These are phyloP conservation scores for Curvularia sp. DNA, from an alignment of 2,329 filamentous ascomycete genomes.

Conservation along the genomic window DNA sequence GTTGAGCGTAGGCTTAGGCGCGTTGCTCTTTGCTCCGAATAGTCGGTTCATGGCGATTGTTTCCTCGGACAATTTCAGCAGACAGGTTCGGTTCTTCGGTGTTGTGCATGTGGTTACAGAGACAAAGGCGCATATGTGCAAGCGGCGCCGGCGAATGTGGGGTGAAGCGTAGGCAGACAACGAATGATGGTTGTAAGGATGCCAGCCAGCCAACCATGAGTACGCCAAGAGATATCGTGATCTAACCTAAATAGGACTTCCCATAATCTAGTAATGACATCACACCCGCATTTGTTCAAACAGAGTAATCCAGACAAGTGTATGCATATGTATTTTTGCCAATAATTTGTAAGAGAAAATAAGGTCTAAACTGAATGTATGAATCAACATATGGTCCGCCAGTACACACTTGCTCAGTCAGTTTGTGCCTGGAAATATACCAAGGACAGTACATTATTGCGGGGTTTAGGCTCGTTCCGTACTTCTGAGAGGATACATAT, in stretches of 20 bases:
- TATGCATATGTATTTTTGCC: no score
- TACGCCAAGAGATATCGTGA: neutral
- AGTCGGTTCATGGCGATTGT: constrained; percentile 82
- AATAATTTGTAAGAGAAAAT: no score
- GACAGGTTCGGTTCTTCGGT: neutral
- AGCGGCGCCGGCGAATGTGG: constrained; percentile 12
- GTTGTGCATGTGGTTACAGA: neutral
- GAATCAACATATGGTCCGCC: no score
- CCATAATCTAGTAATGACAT: neutral
- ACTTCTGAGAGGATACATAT: no score
- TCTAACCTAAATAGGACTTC: neutral
- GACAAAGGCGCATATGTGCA: neutral
- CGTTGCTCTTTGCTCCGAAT: constrained; percentile 86
- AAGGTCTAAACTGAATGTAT: no score
- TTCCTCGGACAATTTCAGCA: neutral
- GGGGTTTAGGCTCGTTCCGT: no score
- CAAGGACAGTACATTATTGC: no score
- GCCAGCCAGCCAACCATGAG: neutral
- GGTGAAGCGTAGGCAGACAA: constrained; percentile 19
- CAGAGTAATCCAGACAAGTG: no score
- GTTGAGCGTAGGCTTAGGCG: constrained; percentile 87
- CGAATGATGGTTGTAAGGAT: constrained; percentile 8
- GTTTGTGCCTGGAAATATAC: no score
- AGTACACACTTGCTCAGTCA: no score
- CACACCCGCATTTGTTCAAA: neutral